Evolutionary conservation across 331 rosid genomes (phyloP).

Genomic region (Erythrophleum ivorense): DNA sequence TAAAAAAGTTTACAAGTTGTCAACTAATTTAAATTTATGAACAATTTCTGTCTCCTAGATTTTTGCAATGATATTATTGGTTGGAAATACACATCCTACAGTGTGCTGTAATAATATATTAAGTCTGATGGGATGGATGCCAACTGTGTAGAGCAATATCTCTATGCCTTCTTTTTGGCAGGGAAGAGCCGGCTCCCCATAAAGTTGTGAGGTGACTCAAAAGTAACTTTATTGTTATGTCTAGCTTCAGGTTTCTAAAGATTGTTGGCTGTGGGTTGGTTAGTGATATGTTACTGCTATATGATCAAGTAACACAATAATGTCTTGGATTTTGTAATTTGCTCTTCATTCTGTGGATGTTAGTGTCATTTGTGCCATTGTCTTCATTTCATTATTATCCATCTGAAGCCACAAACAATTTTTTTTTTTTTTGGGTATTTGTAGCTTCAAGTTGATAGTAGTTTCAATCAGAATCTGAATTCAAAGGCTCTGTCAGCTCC

Average conservation of each 20-base stretch:
- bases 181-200: constrained; percentile 47
- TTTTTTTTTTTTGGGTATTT: constrained; percentile 4
- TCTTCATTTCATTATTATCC: constrained; percentile 23
- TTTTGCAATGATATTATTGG: background rate
- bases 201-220: constrained; percentile 42
- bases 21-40: background rate
- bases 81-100: constrained; percentile 21
- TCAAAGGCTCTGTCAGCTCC: constrained; percentile 79
- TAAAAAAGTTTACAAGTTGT: background rate
- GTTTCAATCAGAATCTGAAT: constrained; percentile 70
- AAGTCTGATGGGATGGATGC: constrained; percentile 31
- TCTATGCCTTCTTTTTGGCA: constrained; percentile 52
- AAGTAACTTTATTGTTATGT: constrained; percentile 7
- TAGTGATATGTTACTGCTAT: background rate
- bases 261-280: background rate
- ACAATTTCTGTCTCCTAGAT: constrained; percentile 11
- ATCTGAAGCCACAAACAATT: background rate
- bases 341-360: constrained; percentile 10
- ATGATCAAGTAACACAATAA: constrained; percentile 11
- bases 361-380: constrained; percentile 11
- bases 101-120: constrained; percentile 21
- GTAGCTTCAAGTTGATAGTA: constrained; percentile 94
- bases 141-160: constrained; percentile 41
- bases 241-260: constrained; percentile 32
- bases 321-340: background rate